Base-by-base conservation (phyloP, 305 asterid species). In the Fraxinus baroniana region DNA sequence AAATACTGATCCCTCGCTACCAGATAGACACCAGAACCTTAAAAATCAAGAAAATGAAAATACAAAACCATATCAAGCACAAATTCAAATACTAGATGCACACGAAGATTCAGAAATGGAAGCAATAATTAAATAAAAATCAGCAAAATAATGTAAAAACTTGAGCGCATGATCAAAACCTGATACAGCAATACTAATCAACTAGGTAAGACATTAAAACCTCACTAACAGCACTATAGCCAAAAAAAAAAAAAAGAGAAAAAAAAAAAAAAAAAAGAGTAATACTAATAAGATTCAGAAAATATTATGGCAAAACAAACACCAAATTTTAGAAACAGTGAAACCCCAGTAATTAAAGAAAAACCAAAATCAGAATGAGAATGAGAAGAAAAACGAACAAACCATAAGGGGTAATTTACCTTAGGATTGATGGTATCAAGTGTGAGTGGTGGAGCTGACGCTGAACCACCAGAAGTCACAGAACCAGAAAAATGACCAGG, bases 341-440 rank as follows among this genome's bases (percentile, higher is more conserved):
- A 26, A 26, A 26, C 0, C 15, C 18, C 75, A 32, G 28, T 30
- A 36, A 36, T 32, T 1, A 3, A 13, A 74, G 28, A 26, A 26
- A 26, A 26, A 26, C 28, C 28, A 26, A 26, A 26, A 26, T 26
- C 28, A 26, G 28, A 26, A 26, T 26, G 0, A 26, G 28, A 26
- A 26, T 26, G 28, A 26, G 28, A 26, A 26, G 28, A 26, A 26
- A 26, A 26, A 26, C 1, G 28, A 0, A 26, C 28, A 26, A 26
- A 26, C 28, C 28, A 26, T 26, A 26, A 26, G 28, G 28, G 28
- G 28, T 26, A 26, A 26, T 26, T 44, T 64, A 92, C 98, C 97
- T 94, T 94, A 0, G 97, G 98, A 83, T 94, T 94, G 90, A 94
- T 79, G 33, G 93, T 77, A n/a, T 88, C 86, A 70, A 91, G 83